A percentile compares a stretch with the other conserved stretches of the same genome.
phyloP scores from a whole-genome alignment of 2,329 filamentous ascomycete genomes.

The Cercospora zeae-maydis region DNA sequence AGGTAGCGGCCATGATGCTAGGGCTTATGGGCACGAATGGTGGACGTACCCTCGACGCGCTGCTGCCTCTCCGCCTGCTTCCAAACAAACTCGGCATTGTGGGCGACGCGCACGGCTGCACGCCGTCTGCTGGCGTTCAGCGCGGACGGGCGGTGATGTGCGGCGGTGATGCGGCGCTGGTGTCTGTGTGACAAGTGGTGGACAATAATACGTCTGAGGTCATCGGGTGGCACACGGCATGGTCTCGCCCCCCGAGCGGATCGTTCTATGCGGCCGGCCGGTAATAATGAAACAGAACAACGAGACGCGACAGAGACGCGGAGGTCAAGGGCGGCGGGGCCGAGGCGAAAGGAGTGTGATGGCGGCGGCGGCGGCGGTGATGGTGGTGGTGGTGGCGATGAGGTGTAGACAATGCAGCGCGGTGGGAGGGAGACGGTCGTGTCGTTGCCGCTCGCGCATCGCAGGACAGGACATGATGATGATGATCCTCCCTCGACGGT shows the following conservation, averaged over 20 bases:
- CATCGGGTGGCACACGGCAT: conserved; percentile 3
- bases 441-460: neutral
- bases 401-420: neutral
- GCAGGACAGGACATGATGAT: neutral
- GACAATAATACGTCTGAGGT: neutral
- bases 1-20: neutral
- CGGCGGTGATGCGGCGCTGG: neutral
- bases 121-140: neutral
- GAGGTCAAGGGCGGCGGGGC: neutral
- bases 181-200: neutral
- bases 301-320: neutral
- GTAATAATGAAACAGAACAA: neutral
- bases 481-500: neutral
- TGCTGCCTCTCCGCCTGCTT: conserved; percentile 20
- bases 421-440: neutral
- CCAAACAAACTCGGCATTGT: conserved; percentile 20
- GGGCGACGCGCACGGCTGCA: neutral
- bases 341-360: neutral
- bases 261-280: neutral
- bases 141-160: neutral
- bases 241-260: neutral
- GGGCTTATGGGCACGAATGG: neutral
- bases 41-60: conserved; percentile 16
- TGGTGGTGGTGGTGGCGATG: neutral
- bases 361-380: neutral